Base-by-base conservation (phyloP, 148 eudicot species). In the Spergularia marina region DNA sequence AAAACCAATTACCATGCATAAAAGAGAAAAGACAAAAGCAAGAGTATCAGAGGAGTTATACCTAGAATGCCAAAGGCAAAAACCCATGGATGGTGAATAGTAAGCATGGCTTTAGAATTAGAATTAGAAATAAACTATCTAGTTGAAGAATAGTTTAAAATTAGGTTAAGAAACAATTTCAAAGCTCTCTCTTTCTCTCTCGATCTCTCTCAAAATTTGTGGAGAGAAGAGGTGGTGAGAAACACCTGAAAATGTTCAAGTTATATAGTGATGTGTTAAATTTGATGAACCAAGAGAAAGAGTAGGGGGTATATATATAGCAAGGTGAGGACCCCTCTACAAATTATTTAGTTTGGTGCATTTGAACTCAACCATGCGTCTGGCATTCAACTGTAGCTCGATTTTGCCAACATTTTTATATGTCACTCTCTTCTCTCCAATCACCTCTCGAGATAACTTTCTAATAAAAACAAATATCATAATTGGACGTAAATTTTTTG, bases 1-100 rank as follows among this genome's bases (percentile, higher is more conserved):
- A 4, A 53, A 9, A 30, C 36, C 36, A 30, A 30, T 30, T 30
- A 30, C 25, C 25, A 1, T 23, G 25, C 36, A 30, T 30, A 30
- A 30, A 30, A 0, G 36, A 30, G 36, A 30, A 30, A 3, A 30
- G 36, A 30, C 36, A 30, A 30, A 30, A 30, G 36, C 36, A 30
- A 30, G 36, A 30, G 0, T 41, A 36, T 4, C 34, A 18, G 7
- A 55, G 10, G 30, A 18, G 30, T 16, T 41, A 71, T 88, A 92
- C 97, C 97, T 72, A 92, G 81, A 61, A 92, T 82, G 76, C 97
- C 97, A 77, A 89, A 90, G 61, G 77, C 88, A 75, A 89, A 85
- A 65, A 89, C 88, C 87, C 83, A 85, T 25, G 86, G 86, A 17
- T 80, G 83, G 65, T 83, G 83, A 58, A 81, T 73, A 51, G 81